Evolutionary conservation across 2,329 filamentous ascomycete species (phyloP), one percentile per base, ranked within the genome.

Genomic region (Penicillium sp.): DNA sequence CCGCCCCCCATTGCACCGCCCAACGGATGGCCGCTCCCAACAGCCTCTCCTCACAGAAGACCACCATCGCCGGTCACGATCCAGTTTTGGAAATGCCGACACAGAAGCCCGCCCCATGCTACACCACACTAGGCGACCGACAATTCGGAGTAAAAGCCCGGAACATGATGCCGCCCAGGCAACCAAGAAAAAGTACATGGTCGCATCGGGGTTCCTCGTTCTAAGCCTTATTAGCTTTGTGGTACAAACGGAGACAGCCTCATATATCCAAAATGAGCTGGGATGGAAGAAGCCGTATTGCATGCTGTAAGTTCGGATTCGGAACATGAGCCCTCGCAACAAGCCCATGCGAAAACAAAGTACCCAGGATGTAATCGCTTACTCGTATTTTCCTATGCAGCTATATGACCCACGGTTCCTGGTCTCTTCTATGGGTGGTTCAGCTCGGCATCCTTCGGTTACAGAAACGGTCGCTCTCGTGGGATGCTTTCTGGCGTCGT

Each of bases 251-350:
- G 93, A 97, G 79, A 91, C 96, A 50, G 93, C 92, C 10, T 87
- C 95, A 9, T 92, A 97, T 76, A 94, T 99, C 57, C 93, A 97
- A 77, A 88, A 93, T 71, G 87, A 94, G 56, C 77, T 97, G 59
- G 86, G 89, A 59, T 99, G 94, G 94, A 85, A 95, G 77, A 99
- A 99, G 79, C 90, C 94, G n/a, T 99, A 97, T 78, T 96, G 91
- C 80, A 99, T 99, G 94, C 85, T 99, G 81, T 97, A 77, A 77
- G 74, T 75, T 55, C 38, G 44, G 16, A 50, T 45, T 43, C 47
- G 21, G 50, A 36, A 11, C 10, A 41, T 21, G 16, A 51, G 31
- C 45, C 50, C 42, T 40, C 21, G 5, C 54, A 24, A 50, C 40
- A 40, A 29, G 45, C 51, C 48, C 52, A 48, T 45, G 36, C 44